Conservation (phyloP, 2,329 filamentous ascomycete genomes). For the Curvularia verruculosa region DNA sequence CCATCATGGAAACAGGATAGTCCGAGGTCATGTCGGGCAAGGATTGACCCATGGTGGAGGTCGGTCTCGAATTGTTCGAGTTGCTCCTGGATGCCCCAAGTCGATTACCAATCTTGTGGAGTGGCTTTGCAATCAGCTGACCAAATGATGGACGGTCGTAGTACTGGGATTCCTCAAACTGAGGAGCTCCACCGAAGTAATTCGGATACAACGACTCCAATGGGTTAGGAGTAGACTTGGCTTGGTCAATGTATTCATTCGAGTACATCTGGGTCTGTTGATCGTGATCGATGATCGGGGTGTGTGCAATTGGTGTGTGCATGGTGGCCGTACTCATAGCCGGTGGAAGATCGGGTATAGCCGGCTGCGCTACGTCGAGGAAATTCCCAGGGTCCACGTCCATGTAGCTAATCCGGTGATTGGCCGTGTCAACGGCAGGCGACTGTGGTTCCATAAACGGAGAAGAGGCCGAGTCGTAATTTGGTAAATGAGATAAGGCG, state of each 20-base stretch:
- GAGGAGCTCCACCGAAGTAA: conserved; percentile 44
- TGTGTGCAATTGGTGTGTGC: conserved; percentile 27
- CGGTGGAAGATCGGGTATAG: conserved; percentile 36
- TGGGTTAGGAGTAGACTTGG: conserved; percentile 38
- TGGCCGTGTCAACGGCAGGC: conserved; percentile 31
- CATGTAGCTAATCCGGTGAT: conserved; percentile 48
- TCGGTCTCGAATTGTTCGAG: conserved; percentile 31
- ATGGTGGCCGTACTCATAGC: conserved; percentile 25
- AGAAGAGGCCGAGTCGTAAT: conserved; percentile 35
- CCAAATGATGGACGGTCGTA: conserved; percentile 45
- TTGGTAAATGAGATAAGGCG: conserved; percentile 21
- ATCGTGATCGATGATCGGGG: conserved; percentile 28
- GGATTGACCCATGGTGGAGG: conserved; percentile 31
- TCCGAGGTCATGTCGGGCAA: conserved; percentile 31
- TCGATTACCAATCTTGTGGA: conserved; percentile 42
- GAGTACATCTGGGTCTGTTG: conserved; percentile 28
- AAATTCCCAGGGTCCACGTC: conserved; percentile 44
- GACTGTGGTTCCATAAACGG: conserved; percentile 34
- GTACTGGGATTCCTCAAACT: conserved; percentile 46
- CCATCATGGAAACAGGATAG: conserved; percentile 29
- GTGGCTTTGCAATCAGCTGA: conserved; percentile 43
- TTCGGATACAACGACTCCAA: conserved; percentile 43
- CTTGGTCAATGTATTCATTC: conserved; percentile 38
- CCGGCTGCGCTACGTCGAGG: conserved; percentile 36
- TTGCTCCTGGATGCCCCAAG: conserved; percentile 33